phyloP scores from a whole-genome alignment of 257 asterid genomes.

The Misopates orontium region DNA sequence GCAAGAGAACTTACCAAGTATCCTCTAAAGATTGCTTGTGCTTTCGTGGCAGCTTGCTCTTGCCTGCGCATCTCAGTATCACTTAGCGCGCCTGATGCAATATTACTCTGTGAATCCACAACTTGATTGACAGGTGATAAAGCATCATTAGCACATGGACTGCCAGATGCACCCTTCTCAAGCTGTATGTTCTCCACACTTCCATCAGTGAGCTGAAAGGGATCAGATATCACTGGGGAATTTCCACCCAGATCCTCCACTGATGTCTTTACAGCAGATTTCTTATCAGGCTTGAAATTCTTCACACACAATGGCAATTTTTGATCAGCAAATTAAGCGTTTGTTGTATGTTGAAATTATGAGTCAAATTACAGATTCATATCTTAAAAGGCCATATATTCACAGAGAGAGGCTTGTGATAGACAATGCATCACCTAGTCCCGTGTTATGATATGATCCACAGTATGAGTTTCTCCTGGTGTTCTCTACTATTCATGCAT shows the following conservation, averaged over 20 bases:
- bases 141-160: conserved; percentile 17
- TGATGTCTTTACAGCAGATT: conserved; percentile 36
- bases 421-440: no score
- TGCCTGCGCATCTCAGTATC: conserved; percentile 51
- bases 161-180: conserved; percentile 42
- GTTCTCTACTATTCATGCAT: no score
- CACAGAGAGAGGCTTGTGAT: neutral
- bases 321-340: conserved; percentile 24
- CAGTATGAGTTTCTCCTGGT: no score
- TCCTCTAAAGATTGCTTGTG: conserved; percentile 81
- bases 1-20: conserved; percentile 58
- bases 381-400: neutral
- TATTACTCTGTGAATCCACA: conserved; percentile 36
- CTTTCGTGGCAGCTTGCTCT: conserved; percentile 72
- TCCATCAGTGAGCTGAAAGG: conserved; percentile 41
- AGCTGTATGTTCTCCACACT: conserved; percentile 41
- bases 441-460: no score
- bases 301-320: conserved; percentile 34
- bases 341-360: neutral
- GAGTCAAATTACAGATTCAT: neutral
- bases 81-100: conserved; percentile 28
- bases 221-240: conserved; percentile 48
- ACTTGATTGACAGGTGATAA: conserved; percentile 22
- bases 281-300: conserved; percentile 49
- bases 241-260: conserved; percentile 42